Evolutionary conservation across 169 alveolate genomes (phyloP), one percentile per base, ranked within the genome.

Genomic region (Plasmodium inui): DNA sequence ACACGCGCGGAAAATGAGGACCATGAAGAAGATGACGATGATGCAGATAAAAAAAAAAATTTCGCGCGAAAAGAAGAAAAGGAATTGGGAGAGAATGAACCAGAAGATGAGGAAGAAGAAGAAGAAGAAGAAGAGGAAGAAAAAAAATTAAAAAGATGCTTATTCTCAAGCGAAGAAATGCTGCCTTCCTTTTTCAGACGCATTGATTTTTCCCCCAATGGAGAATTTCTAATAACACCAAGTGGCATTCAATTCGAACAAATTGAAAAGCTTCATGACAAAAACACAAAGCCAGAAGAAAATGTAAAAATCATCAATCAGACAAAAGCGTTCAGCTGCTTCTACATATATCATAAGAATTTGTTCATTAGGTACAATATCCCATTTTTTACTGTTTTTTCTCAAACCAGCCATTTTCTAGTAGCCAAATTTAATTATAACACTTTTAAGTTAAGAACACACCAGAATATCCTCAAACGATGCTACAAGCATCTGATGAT

Each of bases 191-290:
- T 97, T 90, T 97, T 97, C 72, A 86, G 99, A 57, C 96, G 99
- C 32, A 96, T 97, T 32, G 99, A 97, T 93, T 97, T 98, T 98
- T 97, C 99, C 17, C 98, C 98, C 2, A 98, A 96, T 53, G 99
- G 99, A 7, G 94, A 97, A 10, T 57, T 97, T 70, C 95, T 97
- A 72, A 98, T 96, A 26, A 93, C 98, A 19, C 99, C 99, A 17
- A 97, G 98, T 53, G 99, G 99, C 14, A 88, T 96, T 32, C 98
- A 97, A 61, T 89, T 89, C 73, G 89, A 89, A 89, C 94, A 89
- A 41, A 88, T 89, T 41, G 94, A 89, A 72, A 85, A 85, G 39
- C 22, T 73, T 30, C 30, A 74, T 71, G 93, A 85, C 17, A 89
- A 79, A 89, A 89, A 79, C 73, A 79, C 19, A 26, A 89, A 78